Evolutionary conservation across 208 protist species (phyloP).

Genomic region (Trypanosoma congolense): DNA sequence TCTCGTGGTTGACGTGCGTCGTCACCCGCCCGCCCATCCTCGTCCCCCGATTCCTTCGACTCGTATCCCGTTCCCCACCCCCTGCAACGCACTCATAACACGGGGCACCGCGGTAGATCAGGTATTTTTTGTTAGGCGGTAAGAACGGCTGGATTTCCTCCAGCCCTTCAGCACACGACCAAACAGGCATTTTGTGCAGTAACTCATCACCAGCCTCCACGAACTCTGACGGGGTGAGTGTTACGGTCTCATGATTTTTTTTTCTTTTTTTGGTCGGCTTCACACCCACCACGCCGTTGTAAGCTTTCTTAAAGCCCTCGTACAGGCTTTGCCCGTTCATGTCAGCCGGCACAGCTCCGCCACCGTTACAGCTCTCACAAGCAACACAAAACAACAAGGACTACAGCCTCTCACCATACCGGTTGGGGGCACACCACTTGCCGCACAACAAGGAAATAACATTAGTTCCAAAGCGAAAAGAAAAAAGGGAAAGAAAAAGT

Average conservation of each 20-base stretch:
- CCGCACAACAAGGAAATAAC: background rate
- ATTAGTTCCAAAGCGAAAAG: background rate
- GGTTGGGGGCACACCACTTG: too few relatives aligned
- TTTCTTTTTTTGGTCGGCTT: conserved; percentile 49
- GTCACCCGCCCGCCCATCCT: conserved; percentile 32
- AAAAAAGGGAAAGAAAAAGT: conserved; percentile 2
- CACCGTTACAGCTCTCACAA: too few relatives aligned
- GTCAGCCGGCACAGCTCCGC: too few relatives aligned
- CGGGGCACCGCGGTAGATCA: conserved; percentile 79
- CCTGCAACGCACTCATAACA: conserved; percentile 42
- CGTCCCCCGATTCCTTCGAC: background rate
- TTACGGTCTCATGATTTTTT: conserved; percentile 52
- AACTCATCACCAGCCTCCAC: conserved; percentile 94
- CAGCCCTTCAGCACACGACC: conserved; percentile 88
- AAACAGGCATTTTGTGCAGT: conserved; percentile 93
- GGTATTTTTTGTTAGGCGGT: conserved; percentile 94
- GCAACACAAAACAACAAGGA: too few relatives aligned
- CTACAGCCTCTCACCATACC: too few relatives aligned
- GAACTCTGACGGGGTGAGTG: conserved; percentile 86
- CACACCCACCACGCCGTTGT: conserved; percentile 44
- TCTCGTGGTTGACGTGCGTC: conserved; percentile 21
- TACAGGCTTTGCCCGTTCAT: conserved; percentile 42
- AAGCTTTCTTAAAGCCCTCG: conserved; percentile 51
- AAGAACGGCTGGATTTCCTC: conserved; percentile 82
- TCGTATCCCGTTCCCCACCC: conserved; percentile 1